Evolutionary conservation across 352 stramenopile genomes (phyloP).

Genomic region (Globisporangium polare): DNA sequence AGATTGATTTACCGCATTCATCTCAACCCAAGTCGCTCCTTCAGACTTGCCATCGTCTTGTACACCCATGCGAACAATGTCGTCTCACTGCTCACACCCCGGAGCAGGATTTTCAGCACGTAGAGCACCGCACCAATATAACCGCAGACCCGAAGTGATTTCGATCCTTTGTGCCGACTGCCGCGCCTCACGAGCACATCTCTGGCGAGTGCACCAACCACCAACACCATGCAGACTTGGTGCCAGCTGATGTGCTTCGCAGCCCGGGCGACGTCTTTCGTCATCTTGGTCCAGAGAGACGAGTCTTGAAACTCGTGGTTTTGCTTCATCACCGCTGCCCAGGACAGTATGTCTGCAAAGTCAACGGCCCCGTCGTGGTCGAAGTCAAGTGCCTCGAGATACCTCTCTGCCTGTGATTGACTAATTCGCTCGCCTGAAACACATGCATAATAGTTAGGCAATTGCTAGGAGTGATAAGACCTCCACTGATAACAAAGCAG

Average conservation of each 20-base stretch:
- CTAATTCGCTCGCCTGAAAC: slow-evolving; percentile 52
- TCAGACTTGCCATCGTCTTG: not conserved
- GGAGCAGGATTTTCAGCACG: slow-evolving; percentile 19
- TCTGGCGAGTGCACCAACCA: slow-evolving; percentile 14
- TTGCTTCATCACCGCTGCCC: slow-evolving; percentile 67
- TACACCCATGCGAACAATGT: not conserved
- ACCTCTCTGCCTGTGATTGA: slow-evolving; percentile 39
- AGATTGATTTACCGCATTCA: not conserved
- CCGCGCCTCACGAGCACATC: slow-evolving; percentile 9
- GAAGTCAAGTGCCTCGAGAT: slow-evolving; percentile 70
- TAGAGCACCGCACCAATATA: slow-evolving; percentile 20
- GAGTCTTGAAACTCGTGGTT: slow-evolving; percentile 31
- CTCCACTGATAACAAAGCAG: not conserved
- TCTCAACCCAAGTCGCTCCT: not conserved
- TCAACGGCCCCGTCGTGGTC: slow-evolving; percentile 71
- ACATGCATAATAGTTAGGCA: not conserved
- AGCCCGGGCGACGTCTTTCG: not conserved
- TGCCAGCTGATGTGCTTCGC: slow-evolving; percentile 16
- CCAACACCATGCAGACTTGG: slow-evolving; percentile 27
- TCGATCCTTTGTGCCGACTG: not conserved
- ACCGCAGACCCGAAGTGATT: slow-evolving; percentile 10
- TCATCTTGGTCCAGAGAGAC: not conserved
- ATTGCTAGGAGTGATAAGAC: not conserved
- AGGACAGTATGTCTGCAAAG: slow-evolving; percentile 74
- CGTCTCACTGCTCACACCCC: not conserved